These are phyloP conservation scores for Huntiella bhutanensis DNA, from an alignment of 2,329 filamentous ascomycete species.

Conservation along the genomic window DNA sequence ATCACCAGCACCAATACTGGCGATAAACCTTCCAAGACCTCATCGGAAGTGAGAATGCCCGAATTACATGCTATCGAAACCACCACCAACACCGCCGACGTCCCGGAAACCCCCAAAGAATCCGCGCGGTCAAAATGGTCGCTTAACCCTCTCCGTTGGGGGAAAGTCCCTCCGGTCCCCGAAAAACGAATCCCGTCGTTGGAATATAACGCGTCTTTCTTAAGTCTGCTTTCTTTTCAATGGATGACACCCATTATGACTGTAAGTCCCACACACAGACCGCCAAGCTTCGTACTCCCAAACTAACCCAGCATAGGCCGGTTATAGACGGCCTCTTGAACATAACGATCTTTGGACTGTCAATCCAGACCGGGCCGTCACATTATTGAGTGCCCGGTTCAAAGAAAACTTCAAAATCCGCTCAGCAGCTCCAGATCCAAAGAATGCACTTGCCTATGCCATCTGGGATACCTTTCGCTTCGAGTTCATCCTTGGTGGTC, in stretches of 20 bases:
- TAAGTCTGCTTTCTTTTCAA: conserved; percentile 63
- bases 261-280: conserved; percentile 25
- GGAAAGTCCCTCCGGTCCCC: conserved; percentile 34
- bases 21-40: no score
- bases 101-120: conserved; percentile 30
- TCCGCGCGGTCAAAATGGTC: background rate
- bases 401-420: conserved; percentile 50
- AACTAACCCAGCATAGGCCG: conserved; percentile 31
- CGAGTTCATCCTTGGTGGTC: conserved; percentile 73
- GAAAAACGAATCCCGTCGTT: conserved; percentile 34
- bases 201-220: conserved; percentile 54
- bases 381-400: conserved; percentile 47
- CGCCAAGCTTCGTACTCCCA: background rate
- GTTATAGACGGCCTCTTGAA: conserved; percentile 71
- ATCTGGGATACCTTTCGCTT: conserved; percentile 69
- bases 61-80: no score
- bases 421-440: conserved; percentile 50
- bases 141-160: conserved; percentile 43
- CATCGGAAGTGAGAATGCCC: no score
- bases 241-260: conserved; percentile 85
- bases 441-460: conserved; percentile 42
- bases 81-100: background rate
- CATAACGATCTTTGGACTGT: conserved; percentile 74
- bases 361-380: conserved; percentile 60
- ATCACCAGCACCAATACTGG: no score